Evolutionary conservation across 2,329 filamentous ascomycete genomes (phyloP).

Genomic region (Colletotrichum sublineola): DNA sequence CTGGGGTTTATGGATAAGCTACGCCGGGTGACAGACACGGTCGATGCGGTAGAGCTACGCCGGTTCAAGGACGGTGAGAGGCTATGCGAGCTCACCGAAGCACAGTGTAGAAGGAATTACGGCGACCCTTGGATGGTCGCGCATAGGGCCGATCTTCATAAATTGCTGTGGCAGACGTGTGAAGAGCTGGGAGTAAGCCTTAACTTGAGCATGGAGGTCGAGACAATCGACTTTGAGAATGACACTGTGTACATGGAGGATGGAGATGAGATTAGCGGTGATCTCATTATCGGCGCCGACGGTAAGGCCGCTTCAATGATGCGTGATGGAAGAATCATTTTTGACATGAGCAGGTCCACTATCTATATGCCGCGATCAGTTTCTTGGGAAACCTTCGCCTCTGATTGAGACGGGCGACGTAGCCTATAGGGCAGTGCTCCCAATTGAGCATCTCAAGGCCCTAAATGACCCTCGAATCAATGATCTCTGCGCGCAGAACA

Average conservation of each 20-base stretch:
- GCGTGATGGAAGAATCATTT: too few relatives aligned
- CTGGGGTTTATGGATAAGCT: constrained; percentile 28
- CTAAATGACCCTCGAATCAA: constrained; percentile 18
- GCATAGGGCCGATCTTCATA: constrained; percentile 32
- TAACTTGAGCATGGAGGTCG: constrained; percentile 28
- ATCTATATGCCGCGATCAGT: constrained; percentile 30
- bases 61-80: constrained; percentile 19
- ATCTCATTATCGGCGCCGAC: constrained; percentile 32
- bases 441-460: constrained; percentile 7
- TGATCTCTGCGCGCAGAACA: constrained; percentile 20
- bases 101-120: background rate
- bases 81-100: constrained; percentile 9
- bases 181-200: constrained; percentile 15
- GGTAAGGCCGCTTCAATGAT: background rate
- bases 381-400: constrained; percentile 13
- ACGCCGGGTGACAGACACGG: background rate
- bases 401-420: constrained; percentile 21
- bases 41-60: constrained; percentile 23
- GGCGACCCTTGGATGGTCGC: constrained; percentile 31
- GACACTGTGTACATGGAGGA: constrained; percentile 27
- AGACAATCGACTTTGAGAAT: constrained; percentile 26
- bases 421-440: constrained; percentile 19
- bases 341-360: constrained; percentile 18
- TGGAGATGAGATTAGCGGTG: constrained; percentile 30
- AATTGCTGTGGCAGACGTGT: constrained; percentile 26